Percentiles rank a stretch among this genome's conserved stretches.
These are phyloP conservation scores for Phoma sp. DNA, from an alignment of 2,329 filamentous ascomycete species.

Conservation along the genomic window DNA sequence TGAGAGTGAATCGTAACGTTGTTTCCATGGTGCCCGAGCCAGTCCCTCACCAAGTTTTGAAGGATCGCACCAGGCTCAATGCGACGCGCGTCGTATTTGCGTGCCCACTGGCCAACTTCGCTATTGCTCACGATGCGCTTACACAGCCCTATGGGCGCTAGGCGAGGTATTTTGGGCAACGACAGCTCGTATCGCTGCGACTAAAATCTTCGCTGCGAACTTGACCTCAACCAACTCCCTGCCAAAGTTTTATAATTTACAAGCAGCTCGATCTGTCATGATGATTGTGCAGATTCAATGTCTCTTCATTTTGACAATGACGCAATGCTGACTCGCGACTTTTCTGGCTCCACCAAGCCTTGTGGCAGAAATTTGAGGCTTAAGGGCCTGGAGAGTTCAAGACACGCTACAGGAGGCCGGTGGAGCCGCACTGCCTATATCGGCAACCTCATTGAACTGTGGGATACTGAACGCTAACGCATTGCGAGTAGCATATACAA, in stretches of 20 bases:
- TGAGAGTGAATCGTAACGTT: slow-evolving; percentile 9
- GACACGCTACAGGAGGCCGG: slow-evolving; percentile 5
- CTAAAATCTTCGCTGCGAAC: background rate
- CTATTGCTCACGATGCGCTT: slow-evolving; percentile 19
- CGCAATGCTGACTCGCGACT: background rate
- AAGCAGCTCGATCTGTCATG: no score
- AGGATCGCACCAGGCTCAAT: slow-evolving; percentile 17
- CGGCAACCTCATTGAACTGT: slow-evolving; percentile 12
- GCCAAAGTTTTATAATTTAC: background rate
- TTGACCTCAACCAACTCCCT: background rate
- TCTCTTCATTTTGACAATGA: background rate
- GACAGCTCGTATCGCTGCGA: slow-evolving; percentile 4
- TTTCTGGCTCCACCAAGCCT: background rate
- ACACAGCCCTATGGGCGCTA: slow-evolving; percentile 21
- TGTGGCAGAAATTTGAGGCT: background rate
- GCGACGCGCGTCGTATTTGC: slow-evolving; percentile 36
- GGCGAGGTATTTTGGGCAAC: slow-evolving; percentile 17
- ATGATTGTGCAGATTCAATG: background rate
- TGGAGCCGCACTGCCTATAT: slow-evolving; percentile 16
- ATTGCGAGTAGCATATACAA: slow-evolving; percentile 15
- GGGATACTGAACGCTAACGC: slow-evolving; percentile 18
- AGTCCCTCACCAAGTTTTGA: slow-evolving; percentile 18
- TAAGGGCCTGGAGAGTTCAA: background rate
- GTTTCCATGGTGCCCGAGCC: background rate
- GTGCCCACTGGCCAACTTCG: slow-evolving; percentile 28